These are phyloP conservation scores for Orobanche coerulescens DNA, from an alignment of 257 asterid genomes.

Conservation along the genomic window DNA sequence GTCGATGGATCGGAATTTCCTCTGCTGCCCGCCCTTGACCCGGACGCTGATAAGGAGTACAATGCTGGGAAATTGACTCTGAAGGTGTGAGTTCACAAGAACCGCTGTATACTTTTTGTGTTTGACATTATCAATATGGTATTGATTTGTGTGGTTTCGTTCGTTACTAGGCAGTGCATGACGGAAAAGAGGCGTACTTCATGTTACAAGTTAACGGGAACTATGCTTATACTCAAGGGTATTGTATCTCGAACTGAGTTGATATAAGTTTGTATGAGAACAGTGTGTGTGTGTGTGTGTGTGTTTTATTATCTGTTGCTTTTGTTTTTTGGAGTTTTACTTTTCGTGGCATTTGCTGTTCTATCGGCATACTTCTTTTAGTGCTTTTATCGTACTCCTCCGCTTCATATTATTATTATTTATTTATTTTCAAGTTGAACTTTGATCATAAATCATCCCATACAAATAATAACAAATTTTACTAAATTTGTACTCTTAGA, in stretches of 20 bases:
- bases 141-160: conserved; percentile 13
- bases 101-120: neutral
- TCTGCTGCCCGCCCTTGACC: conserved; percentile 53
- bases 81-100: conserved; percentile 32
- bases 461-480: no score
- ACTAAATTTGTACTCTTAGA: no score
- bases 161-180: conserved; percentile 44
- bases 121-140: neutral
- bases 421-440: no score
- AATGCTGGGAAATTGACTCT: conserved; percentile 48
- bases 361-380: neutral
- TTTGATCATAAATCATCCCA: no score
- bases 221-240: conserved; percentile 55
- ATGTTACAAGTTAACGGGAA: conserved; percentile 54
- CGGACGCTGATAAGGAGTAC: conserved; percentile 47
- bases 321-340: neutral
- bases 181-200: conserved; percentile 50
- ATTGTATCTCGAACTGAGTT: conserved; percentile 15
- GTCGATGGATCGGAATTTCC: conserved; percentile 38
- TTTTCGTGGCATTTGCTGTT: neutral
- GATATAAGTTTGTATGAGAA: neutral
- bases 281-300: neutral
- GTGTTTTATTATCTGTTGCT: no score
- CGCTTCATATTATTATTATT: no score
- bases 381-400: no score